phyloP scores from a whole-genome alignment of 139 green algal species.

The Tetraselmis striata region DNA sequence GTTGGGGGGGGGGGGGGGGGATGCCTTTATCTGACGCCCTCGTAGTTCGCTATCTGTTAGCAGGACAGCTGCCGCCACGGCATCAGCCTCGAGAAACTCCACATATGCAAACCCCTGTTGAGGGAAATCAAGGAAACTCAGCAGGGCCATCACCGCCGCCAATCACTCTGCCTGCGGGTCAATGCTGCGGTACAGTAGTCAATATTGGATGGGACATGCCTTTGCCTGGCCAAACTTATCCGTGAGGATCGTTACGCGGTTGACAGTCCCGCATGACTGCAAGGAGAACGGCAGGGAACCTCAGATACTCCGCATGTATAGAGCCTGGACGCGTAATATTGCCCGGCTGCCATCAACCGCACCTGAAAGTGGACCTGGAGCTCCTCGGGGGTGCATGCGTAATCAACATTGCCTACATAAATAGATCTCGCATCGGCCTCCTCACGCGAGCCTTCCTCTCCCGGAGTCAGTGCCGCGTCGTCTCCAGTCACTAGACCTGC shows the following conservation, averaged over 20 bases:
- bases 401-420: conserved; percentile 95
- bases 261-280: conserved; percentile 91
- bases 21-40: conserved; percentile 74
- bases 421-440: conserved; percentile 82
- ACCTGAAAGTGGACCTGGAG: conserved; percentile 85
- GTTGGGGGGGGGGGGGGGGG: neutral
- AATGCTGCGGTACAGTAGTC: neutral
- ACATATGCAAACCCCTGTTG: conserved; percentile 91
- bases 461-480: neutral
- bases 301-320: too few relatives aligned
- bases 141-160: neutral
- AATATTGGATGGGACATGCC: conserved; percentile 46
- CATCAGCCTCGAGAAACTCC: conserved; percentile 94
- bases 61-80: conserved; percentile 78
- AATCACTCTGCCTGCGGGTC: neutral
- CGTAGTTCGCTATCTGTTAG: conserved; percentile 74
- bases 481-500: conserved; percentile 13
- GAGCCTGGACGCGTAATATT: neutral
- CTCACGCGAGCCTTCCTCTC: conserved; percentile 33
- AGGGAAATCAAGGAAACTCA: neutral
- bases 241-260: conserved; percentile 96
- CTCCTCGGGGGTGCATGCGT: conserved; percentile 87
- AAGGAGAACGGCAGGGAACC: conserved; percentile 22
- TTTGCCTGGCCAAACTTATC: conserved; percentile 92
- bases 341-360: too few relatives aligned